Evolutionary conservation across 2,329 filamentous ascomycete species (phyloP).

Genomic region (Phaeosphaeriaceae sp.): DNA sequence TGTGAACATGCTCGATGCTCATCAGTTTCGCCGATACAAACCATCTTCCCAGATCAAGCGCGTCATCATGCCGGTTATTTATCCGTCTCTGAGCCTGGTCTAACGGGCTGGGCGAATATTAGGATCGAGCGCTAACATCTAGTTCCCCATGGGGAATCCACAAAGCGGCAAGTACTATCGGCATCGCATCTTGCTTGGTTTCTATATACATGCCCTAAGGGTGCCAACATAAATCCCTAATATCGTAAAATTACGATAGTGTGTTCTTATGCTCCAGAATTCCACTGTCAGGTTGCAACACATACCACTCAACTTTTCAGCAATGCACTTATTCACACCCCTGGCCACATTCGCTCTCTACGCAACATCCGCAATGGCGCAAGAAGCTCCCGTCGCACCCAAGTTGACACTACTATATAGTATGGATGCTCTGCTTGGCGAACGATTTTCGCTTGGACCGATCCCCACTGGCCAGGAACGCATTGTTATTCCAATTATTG

Average conservation of each 20-base stretch:
- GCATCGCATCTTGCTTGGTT: background rate
- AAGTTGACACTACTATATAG: constrained; percentile 30
- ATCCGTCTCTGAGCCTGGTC: background rate
- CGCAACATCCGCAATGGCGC: constrained; percentile 19
- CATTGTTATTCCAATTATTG: constrained; percentile 37
- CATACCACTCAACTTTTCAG: background rate
- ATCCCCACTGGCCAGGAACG: constrained; percentile 30
- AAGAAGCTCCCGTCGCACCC: constrained; percentile 21
- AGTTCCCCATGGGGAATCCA: background rate
- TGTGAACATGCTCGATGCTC: too few relatives aligned
- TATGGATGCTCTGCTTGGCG: constrained; percentile 28
- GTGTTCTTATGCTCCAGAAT: background rate
- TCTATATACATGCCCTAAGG: too few relatives aligned
- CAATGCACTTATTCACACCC: constrained; percentile 17
- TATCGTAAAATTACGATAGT: too few relatives aligned
- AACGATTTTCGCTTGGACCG: constrained; percentile 26
- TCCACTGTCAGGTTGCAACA: background rate
- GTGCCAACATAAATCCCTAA: background rate
- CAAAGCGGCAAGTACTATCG: background rate
- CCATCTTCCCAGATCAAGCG: too few relatives aligned
- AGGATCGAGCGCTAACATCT: too few relatives aligned
- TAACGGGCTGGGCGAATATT: too few relatives aligned
- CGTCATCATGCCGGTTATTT: background rate
- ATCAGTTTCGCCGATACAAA: too few relatives aligned
- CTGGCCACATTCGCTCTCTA: constrained; percentile 11